Evolutionary conservation across 2,329 filamentous ascomycete species (phyloP).

Genomic region (Microcera coccophila): DNA sequence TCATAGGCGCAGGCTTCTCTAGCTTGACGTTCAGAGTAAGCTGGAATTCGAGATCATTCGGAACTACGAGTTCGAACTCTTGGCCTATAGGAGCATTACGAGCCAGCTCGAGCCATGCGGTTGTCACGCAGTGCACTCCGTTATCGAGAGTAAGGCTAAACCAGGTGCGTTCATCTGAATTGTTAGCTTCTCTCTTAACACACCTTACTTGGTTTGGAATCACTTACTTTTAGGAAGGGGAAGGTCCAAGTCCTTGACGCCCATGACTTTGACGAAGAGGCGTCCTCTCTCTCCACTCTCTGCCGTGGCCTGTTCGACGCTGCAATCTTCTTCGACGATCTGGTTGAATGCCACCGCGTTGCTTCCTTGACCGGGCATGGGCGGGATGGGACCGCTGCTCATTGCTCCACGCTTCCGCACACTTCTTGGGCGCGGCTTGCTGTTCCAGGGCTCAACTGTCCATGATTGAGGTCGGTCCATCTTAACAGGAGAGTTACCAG

Average conservation of each 20-base stretch:
- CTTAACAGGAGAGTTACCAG: constrained; percentile 67
- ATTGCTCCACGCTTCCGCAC: constrained; percentile 49
- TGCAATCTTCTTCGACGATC: constrained; percentile 65
- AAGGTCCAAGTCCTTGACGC: constrained; percentile 90
- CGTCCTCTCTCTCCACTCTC: constrained; percentile 85
- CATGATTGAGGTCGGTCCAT: constrained; percentile 80
- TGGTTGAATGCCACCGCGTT: constrained; percentile 64
- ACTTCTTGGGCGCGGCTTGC: constrained; percentile 64
- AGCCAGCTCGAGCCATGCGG: constrained; percentile 88
- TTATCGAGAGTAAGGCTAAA: constrained; percentile 98
- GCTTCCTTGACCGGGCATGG: constrained; percentile 83
- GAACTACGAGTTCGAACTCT: constrained; percentile 95
- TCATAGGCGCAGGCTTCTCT: constrained; percentile 67
- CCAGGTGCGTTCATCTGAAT: constrained; percentile 77
- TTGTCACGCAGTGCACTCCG: constrained; percentile 95
- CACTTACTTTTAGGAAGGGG: constrained; percentile 84
- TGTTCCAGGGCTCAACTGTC: constrained; percentile 97
- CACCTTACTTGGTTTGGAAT: background rate
- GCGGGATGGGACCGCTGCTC: constrained; percentile 65
- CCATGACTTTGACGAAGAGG: constrained; percentile 97
- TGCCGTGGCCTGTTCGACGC: constrained; percentile 55
- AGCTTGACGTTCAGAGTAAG: constrained; percentile 94
- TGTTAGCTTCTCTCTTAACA: constrained; percentile 21
- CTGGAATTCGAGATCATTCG: constrained; percentile 98
- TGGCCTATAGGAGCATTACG: constrained; percentile 92